phyloP scores from a whole-genome alignment of 2,329 filamentous ascomycete species.

The Neonectria faginata region DNA sequence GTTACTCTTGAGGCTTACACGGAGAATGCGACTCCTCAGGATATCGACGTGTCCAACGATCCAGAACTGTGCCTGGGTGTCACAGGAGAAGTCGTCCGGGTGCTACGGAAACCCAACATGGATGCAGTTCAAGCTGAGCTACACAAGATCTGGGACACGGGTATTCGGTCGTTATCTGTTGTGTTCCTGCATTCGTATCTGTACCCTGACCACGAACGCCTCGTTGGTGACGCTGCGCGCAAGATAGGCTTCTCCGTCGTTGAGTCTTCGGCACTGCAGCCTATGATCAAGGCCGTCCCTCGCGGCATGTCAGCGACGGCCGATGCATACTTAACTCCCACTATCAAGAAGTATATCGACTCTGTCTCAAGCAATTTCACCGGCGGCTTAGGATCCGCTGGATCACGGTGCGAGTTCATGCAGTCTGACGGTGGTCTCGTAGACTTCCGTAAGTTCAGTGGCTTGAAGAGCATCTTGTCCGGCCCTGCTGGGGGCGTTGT shows the following conservation, averaged over 20 bases:
- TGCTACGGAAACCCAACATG: conserved; percentile 69
- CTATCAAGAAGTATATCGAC: conserved; percentile 51
- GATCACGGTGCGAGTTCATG: conserved; percentile 34
- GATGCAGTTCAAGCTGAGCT: conserved; percentile 65
- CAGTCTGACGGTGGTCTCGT: conserved; percentile 67
- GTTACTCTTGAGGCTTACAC: conserved; percentile 85
- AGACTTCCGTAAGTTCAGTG: conserved; percentile 73
- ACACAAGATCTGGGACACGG: conserved; percentile 69
- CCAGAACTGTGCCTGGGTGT: conserved; percentile 73
- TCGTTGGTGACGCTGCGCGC: conserved; percentile 49
- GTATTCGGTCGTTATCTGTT: conserved; percentile 65
- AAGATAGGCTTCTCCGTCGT: conserved; percentile 55
- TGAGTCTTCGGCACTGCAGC: conserved; percentile 31
- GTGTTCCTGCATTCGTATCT: conserved; percentile 78
- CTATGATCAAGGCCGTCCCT: conserved; percentile 57
- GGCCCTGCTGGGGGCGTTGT: conserved; percentile 84
- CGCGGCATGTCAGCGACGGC: conserved; percentile 56
- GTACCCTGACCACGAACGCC: conserved; percentile 66
- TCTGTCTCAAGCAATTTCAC: conserved; percentile 45
- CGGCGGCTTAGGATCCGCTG: conserved; percentile 48
- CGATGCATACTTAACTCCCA: conserved; percentile 57
- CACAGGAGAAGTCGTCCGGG: conserved; percentile 74
- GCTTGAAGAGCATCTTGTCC: conserved; percentile 76
- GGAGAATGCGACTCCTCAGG: conserved; percentile 63
- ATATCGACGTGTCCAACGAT: conserved; percentile 40